These are phyloP conservation scores for Fusarium sp. DNA, from an alignment of 2,329 filamentous ascomycete genomes.

Conservation along the genomic window DNA sequence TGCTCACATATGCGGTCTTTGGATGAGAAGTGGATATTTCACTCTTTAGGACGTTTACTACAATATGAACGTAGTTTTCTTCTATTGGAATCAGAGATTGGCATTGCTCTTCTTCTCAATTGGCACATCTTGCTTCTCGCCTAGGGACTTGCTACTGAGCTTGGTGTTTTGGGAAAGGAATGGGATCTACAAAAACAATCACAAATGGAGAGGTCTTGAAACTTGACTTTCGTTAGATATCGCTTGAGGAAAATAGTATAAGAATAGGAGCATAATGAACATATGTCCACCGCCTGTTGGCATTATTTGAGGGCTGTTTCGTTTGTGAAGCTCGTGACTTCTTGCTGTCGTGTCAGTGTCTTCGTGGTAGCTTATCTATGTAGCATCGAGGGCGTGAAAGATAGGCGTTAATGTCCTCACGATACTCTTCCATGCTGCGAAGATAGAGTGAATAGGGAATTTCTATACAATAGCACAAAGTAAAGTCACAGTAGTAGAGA, in stretches of 20 bases:
- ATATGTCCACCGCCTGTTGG: constrained; percentile 26
- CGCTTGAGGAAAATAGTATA: constrained; percentile 22
- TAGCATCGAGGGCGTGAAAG: background rate
- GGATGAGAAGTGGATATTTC: background rate
- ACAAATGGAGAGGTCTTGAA: constrained; percentile 17
- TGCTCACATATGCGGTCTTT: constrained; percentile 14
- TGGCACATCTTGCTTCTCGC: background rate
- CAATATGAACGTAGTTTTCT: background rate
- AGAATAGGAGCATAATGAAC: constrained; percentile 29
- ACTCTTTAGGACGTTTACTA: background rate
- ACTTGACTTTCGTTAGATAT: constrained; percentile 14
- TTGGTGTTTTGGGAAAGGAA: constrained; percentile 34
- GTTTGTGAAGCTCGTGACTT: background rate
- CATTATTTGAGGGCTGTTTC: background rate
- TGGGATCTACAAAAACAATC: constrained; percentile 36
- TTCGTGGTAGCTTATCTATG: background rate
- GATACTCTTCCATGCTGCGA: background rate
- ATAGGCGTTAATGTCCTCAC: background rate
- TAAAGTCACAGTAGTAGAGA: constrained; percentile 38
- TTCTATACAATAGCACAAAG: constrained; percentile 55
- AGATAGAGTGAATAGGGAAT: constrained; percentile 31
- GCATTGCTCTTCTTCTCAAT: background rate
- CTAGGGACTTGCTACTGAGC: background rate
- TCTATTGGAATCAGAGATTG: background rate
- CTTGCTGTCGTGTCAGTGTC: background rate